Evolutionary conservation across 805 yeast genomes (phyloP).

Genomic region (Kuraishia hungarica): DNA sequence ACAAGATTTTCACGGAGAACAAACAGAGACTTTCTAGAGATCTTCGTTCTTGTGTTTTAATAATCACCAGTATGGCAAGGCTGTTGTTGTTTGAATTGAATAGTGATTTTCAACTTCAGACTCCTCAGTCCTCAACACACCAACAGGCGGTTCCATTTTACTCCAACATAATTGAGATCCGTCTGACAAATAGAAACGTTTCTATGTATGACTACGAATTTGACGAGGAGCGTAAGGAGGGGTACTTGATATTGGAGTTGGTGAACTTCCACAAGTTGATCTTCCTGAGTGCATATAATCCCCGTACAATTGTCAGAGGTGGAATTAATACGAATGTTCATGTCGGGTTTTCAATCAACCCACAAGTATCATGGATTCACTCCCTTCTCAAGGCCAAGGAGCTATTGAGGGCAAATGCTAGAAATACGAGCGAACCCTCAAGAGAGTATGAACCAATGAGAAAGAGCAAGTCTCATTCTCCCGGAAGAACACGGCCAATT

Average conservation of each 20-base stretch:
- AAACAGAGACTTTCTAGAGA: conserved; percentile 19
- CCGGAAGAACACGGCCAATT: neutral
- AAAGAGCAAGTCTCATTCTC: conserved; percentile 3
- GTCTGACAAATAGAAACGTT: conserved; percentile 40
- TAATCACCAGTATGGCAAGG: conserved; percentile 26
- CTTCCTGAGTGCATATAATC: conserved; percentile 38
- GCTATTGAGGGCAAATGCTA: conserved; percentile 28
- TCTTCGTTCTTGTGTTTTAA: conserved; percentile 23
- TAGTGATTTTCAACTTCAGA: conserved; percentile 19
- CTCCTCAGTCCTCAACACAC: conserved; percentile 22
- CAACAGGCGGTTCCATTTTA: conserved; percentile 34
- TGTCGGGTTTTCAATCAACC: conserved; percentile 34
- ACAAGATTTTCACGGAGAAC: conserved; percentile 20
- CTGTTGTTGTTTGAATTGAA: conserved; percentile 24
- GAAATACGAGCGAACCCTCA: conserved; percentile 5
- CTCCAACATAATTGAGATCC: conserved; percentile 27
- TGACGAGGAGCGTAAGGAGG: conserved; percentile 46
- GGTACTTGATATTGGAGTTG: conserved; percentile 58
- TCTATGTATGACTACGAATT: conserved; percentile 80
- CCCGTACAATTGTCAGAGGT: conserved; percentile 20
- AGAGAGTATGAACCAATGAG: neutral
- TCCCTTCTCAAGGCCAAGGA: conserved; percentile 61
- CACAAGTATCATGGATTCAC: conserved; percentile 56
- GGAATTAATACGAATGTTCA: conserved; percentile 23
- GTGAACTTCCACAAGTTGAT: conserved; percentile 48